Evolutionary conservation across 768 basidiomycete genomes (phyloP), one percentile per base, ranked within the genome.

Genomic region (Daedaleopsis sinensis): DNA sequence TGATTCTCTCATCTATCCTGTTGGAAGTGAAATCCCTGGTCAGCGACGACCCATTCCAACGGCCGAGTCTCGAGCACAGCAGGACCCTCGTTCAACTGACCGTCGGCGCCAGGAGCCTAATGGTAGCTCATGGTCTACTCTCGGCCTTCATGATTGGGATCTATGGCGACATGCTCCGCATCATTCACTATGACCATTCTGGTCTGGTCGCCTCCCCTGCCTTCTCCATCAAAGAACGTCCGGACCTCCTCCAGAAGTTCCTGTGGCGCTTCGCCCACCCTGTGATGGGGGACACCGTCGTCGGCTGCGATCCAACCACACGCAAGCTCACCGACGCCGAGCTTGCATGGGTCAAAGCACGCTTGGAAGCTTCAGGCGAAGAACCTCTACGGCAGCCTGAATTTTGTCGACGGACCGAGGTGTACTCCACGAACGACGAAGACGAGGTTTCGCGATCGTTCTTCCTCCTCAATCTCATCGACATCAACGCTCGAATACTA

Each of bases 191-290:
- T 47, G 65, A 66, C 47, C 65, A 53, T 39, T 44, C 65, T 8
- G 54, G 52, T 7, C 48, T 53, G 11, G 21, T 66, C 15, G 61
- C 47, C 4, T 62, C 65, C 11, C 42, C 35, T 0, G 37, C 55
- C 11, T 52, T 65, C 36, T 15, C 50, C 24, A 19, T 51, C 16
- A 18, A 38, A 18, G n/a, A 54, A 15, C 54, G 18, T 13, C 50
- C 11, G 57, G 8, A 13, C 11, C 8, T 59, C 8, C 39, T 67
- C 2, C 49, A 48, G 21, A 46, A 37, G 27, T 67, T 62, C 54
- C 21, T 64, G 9, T 67, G 66, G 66, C 53, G 52, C 15, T 62
- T 64, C 32, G 23, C 47, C 13, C 57, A 67, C 21, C 51, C 61
- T 5, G 6, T 36, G 10, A 32, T 56, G 21, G 59, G 58, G n/a